Evolutionary conservation across 352 stramenopile genomes (phyloP).

Genomic region (Phytophthora hibernalis): DNA sequence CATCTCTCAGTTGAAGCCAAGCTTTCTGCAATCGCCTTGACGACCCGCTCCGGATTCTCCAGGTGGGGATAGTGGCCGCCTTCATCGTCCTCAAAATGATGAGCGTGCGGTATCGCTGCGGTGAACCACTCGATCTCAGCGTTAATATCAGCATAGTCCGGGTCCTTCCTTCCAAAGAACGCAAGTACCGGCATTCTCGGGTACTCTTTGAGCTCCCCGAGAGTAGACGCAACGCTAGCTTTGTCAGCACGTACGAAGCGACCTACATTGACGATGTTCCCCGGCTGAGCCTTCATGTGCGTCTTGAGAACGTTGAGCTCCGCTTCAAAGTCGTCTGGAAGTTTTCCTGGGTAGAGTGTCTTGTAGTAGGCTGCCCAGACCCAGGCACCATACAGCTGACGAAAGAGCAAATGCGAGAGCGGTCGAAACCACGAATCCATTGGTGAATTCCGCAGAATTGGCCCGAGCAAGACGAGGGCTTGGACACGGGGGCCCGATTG

Average conservation of each 20-base stretch:
- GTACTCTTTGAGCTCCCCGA: slow-evolving; percentile 15
- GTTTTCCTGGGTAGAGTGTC: slow-evolving; percentile 37
- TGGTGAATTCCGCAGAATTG: slow-evolving; percentile 40
- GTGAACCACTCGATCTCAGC: slow-evolving; percentile 44
- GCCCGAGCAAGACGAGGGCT: slow-evolving; percentile 40
- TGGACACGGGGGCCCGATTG: slow-evolving; percentile 5
- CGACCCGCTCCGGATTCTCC: slow-evolving; percentile 33
- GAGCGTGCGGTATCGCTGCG: slow-evolving; percentile 25
- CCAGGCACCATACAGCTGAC: slow-evolving; percentile 33
- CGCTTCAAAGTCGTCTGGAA: slow-evolving; percentile 32
- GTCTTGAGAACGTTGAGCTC: slow-evolving; percentile 34
- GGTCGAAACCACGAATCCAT: slow-evolving; percentile 40
- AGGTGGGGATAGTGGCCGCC: slow-evolving; percentile 50
- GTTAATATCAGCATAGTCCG: slow-evolving; percentile 43
- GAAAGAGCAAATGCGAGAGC: slow-evolving; percentile 46
- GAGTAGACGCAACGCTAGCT: slow-evolving; percentile 25
- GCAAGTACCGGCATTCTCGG: slow-evolving; percentile 33
- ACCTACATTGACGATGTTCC: slow-evolving; percentile 39
- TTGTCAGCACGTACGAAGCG: slow-evolving; percentile 37
- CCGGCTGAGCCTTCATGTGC: slow-evolving; percentile 27
- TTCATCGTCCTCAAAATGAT: slow-evolving; percentile 25
- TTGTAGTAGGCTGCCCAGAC: slow-evolving; percentile 53
- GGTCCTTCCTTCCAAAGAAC: slow-evolving; percentile 48
- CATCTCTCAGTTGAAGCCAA: not conserved
- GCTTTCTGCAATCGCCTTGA: slow-evolving; percentile 22